A percentile compares a stretch with the other conserved stretches of the same genome.
These are phyloP conservation scores for Pterocarpus macrocarpus DNA, from an alignment of 306 rosid genomes.

Conservation along the genomic window DNA sequence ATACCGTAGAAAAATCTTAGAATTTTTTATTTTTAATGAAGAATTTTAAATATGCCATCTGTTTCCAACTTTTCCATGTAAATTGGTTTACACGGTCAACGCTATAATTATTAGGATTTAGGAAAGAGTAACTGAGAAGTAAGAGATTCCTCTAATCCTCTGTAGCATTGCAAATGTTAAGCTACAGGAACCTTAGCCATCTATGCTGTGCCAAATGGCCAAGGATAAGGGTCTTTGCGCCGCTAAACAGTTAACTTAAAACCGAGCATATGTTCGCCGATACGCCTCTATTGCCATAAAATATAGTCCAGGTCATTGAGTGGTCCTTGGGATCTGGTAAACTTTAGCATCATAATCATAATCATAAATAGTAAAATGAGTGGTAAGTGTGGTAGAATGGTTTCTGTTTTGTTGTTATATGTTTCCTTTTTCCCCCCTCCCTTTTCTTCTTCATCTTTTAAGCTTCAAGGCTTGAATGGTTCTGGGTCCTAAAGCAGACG, in stretches of 20 bases:
- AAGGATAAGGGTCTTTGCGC: constrained; percentile 6
- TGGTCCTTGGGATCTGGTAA: constrained; percentile 23
- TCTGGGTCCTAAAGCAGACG: constrained; percentile 11
- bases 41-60: constrained; percentile 1
- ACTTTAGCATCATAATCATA: constrained; percentile 24
- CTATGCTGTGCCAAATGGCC: constrained; percentile 22
- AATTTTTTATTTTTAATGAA: neutral
- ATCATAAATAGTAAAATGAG: constrained; percentile 5
- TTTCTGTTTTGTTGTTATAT: constrained; percentile 30
- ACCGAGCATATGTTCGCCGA: constrained; percentile 34
- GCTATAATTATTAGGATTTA: constrained; percentile 23
- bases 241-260: constrained; percentile 32
- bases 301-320: constrained; percentile 6
- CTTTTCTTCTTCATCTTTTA: constrained; percentile 30
- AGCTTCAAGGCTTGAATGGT: constrained; percentile 15
- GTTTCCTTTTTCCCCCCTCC: neutral
- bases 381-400: constrained; percentile 11
- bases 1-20: constrained; percentile 35
- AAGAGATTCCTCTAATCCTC: constrained; percentile 35
- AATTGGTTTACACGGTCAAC: constrained; percentile 21
- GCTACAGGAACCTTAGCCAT: constrained; percentile 17
- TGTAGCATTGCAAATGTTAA: constrained; percentile 35
- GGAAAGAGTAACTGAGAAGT: constrained; percentile 28
- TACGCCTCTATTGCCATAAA: neutral
- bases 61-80: neutral